Base-by-base conservation (phyloP, 2,329 filamentous ascomycete genomes). In the Botrytis aclada region DNA sequence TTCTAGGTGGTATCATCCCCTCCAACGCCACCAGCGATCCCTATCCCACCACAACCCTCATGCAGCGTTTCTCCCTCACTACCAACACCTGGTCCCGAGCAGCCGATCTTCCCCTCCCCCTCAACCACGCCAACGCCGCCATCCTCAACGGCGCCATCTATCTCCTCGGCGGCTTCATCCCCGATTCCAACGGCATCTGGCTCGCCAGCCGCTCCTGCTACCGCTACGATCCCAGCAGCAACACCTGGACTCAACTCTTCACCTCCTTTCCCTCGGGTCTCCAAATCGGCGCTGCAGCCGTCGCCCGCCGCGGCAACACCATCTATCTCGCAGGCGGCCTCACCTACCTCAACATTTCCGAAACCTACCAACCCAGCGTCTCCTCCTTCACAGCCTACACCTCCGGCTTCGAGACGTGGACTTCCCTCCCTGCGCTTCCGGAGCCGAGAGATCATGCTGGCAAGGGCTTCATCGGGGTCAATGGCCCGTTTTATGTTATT, bases 281-380 rank as follows among this genome's bases (percentile, higher is more conserved):
- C 0, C 76, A 78, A 61, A 74, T 77, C 25, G 84, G 83, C 0
- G 81, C 80, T 69, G 80, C 83, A 0, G 78, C 79, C 0, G 71
- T 83, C 0, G 80, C 80, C 2, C 80, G 83, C 1, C 71, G 78
- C 9, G 78, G 76, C 2, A 72, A 76, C 4, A 80, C 72, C 0
- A 79, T 84, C 7, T 82, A 81, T 67, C 77, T 85, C 2, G 83
- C 82, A 1, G 83, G 83, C 4, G 83, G 84, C 0, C 77, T 83
- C 75, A 77, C 77, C 1, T n/a, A 14, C 3, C n/a, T 65, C 4
- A 32, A 39, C 34, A 8, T 67, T 0, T 45, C 73, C 25, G 37
- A 54, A 4, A 34, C 34, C 3, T 9, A 10, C 5, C 58, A 64
- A 18, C 37, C 22, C 9, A 74, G 69, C 3, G 69, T 74, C 3